Evolutionary conservation across 768 basidiomycete species (phyloP), one percentile per base, ranked within the genome.

Genomic region (Kwoniella sp.): DNA sequence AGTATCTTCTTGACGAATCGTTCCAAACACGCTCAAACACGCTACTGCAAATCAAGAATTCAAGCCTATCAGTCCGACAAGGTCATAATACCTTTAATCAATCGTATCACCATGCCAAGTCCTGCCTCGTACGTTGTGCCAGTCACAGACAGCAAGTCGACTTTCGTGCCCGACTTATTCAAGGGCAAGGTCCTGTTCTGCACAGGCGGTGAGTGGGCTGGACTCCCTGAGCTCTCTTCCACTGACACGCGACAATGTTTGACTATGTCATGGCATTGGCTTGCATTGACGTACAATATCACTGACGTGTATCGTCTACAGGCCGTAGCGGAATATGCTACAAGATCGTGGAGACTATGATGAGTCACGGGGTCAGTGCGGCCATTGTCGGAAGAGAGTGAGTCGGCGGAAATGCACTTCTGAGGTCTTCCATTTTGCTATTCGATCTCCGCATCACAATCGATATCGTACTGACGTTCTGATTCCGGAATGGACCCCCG

Each of bases 311-410:
- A n/a, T n/a, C n/a, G n/a, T n/a, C 26, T 1, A 0, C 48, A 78
- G 79, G 80, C 4, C 63, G 81, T 26, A 91, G 91, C 64, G 95
- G 94, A 17, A 97, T 99, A 82, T 92, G 93, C 83, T 88, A 89
- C 71, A 86, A 83, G 55, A 93, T 95, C 89, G 90, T 90, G 37
- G 87, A 91, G 75, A 86, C 88, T 23, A 83, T 95, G 74, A 91
- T 93, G 80, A 55, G 87, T 81, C 74, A 74, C 38, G 94, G 94
- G 15, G 90, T 89, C 12, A 83, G 86, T 72, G 88, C 92, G 15
- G 83, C 84, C 60, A 97, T 98, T 75, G 83, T 95, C 48, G 93
- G 93, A 4, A 84, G 94, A 79, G 92, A 91, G 92, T 92, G 67
- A 82, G 89, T 78, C n/a, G 25, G n/a, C n/a, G n/a, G n/a, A 51